Evolutionary conservation across 805 yeast species (phyloP).

Genomic region (Brettanomyces bruxellensis): DNA sequence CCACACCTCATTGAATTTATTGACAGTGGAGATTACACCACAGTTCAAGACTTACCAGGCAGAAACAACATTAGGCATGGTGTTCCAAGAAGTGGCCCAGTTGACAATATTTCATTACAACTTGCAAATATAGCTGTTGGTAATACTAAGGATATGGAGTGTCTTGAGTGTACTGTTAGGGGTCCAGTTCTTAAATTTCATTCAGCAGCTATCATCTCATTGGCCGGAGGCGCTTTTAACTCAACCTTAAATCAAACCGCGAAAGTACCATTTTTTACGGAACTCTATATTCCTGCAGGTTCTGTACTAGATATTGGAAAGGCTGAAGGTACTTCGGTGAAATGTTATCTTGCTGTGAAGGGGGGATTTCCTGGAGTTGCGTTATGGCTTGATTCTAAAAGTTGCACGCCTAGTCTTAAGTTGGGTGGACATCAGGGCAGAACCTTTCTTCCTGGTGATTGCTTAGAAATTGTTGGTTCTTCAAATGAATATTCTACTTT

Average conservation of each 20-base stretch:
- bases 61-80: slow-evolving; percentile 18
- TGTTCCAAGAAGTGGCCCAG: slow-evolving; percentile 21
- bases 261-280: slow-evolving; percentile 17
- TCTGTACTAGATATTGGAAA: slow-evolving; percentile 18
- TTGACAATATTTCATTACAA: slow-evolving; percentile 18
- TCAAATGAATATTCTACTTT: not conserved
- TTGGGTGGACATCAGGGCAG: slow-evolving; percentile 26
- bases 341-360: slow-evolving; percentile 20
- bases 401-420: slow-evolving; percentile 20
- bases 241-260: slow-evolving; percentile 8
- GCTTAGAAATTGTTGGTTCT: slow-evolving; percentile 12
- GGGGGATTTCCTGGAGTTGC: slow-evolving; percentile 26
- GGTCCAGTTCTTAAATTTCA: slow-evolving; percentile 22
- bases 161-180: slow-evolving; percentile 18
- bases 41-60: slow-evolving; percentile 40
- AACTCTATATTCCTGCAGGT: slow-evolving; percentile 14
- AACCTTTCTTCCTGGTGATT: slow-evolving; percentile 21
- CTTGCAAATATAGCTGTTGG: slow-evolving; percentile 20
- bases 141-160: slow-evolving; percentile 13
- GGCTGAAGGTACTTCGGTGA: slow-evolving; percentile 8
- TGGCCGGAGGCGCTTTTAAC: slow-evolving; percentile 19
- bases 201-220: slow-evolving; percentile 13
- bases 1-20: slow-evolving; percentile 20
- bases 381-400: slow-evolving; percentile 19
- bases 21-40: slow-evolving; percentile 41